Evolutionary conservation across 1,284 basidiomycete genomes (phyloP), one percentile per base, ranked within the genome.

Genomic region (Marasmius fiardii): DNA sequence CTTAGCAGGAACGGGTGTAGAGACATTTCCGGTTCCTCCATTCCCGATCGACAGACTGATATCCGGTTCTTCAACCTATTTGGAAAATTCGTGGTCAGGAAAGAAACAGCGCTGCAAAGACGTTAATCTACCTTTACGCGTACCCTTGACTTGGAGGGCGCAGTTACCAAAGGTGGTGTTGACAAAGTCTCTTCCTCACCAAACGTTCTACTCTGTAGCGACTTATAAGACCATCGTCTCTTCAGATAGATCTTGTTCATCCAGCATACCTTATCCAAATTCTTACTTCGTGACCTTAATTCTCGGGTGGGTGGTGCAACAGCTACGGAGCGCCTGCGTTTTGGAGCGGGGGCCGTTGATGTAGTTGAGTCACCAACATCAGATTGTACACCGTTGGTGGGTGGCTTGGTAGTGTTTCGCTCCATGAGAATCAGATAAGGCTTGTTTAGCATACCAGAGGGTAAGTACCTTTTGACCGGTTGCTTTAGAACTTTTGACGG

Each of bases 221-320:
- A 43, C 14, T 2, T 23, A 7, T 49, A 16, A 39, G 20, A 51
- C 28, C 21, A 8, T 12, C 12, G 1, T 35, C 21, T 34, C 16
- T 23, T 35, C 28, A 23, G 28, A 20, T 34, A 26, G 28, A 23
- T 1, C 21, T n/a, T 24, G 47, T 7, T 21, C 12, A n/a, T 24
- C n/a, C 45, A 35, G 49, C 49, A n/a, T 21, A 52, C 51, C 41
- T 51, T 53, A 21, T 63, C 60, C 39, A 56, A 59, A 52, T 72
- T 74, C 63, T 67, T 70, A 62, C 71, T 74, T 54, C 68, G 63
- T 39, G 76, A 76, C 37, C 74, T 69, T 41, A 76, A 58, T 59
- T 73, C 71, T 37, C 75, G 66, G 11, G 70, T 71, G 54, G 67
- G 73, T 21, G 66, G 55, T 54, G 72, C 70, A 24, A 63, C 47